phyloP scores from a whole-genome alignment of 2,329 filamentous ascomycete genomes.

The Aspergillus uvarum region DNA sequence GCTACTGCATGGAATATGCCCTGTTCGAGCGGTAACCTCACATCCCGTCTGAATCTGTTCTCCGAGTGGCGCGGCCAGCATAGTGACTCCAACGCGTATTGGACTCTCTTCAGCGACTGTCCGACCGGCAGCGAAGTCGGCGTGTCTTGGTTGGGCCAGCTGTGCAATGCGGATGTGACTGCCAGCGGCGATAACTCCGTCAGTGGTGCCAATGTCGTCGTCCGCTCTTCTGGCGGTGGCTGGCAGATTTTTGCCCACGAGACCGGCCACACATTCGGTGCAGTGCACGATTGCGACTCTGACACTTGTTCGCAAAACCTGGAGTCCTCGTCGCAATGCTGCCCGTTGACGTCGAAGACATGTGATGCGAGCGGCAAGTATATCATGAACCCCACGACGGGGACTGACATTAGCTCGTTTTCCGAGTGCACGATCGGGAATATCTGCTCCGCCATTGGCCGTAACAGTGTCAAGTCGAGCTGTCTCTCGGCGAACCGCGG shows the following conservation, averaged over 20 bases:
- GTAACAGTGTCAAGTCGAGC: constrained; percentile 69
- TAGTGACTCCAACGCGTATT: constrained; percentile 82
- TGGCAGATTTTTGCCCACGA: constrained; percentile 98
- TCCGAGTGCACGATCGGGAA: constrained; percentile 90
- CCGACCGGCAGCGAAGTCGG: constrained; percentile 82
- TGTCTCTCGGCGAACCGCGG: constrained; percentile 86
- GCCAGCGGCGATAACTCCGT: constrained; percentile 65
- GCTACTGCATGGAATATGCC: constrained; percentile 80
- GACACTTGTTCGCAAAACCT: constrained; percentile 65
- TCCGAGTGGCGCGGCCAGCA: constrained; percentile 81
- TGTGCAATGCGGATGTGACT: constrained; percentile 63
- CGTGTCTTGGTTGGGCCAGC: constrained; percentile 87
- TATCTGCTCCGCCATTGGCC: constrained; percentile 80
- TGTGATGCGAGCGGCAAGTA: constrained; percentile 78
- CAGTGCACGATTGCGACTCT: constrained; percentile 84
- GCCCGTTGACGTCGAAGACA: constrained; percentile 64
- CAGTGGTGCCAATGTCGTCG: constrained; percentile 84
- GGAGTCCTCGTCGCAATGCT: constrained; percentile 69
- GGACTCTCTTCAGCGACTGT: constrained; percentile 83
- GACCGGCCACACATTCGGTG: constrained; percentile 90
- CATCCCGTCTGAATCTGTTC: constrained; percentile 79
- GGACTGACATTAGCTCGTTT: constrained; percentile 70
- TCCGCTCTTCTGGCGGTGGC: constrained; percentile 75
- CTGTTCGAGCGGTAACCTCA: constrained; percentile 63
- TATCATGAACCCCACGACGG: constrained; percentile 95